A percentile compares a stretch with the other conserved stretches of the same genome.
Conservation (phyloP, 1,284 basidiomycete genomes). For the Boletus semigastroideus region DNA sequence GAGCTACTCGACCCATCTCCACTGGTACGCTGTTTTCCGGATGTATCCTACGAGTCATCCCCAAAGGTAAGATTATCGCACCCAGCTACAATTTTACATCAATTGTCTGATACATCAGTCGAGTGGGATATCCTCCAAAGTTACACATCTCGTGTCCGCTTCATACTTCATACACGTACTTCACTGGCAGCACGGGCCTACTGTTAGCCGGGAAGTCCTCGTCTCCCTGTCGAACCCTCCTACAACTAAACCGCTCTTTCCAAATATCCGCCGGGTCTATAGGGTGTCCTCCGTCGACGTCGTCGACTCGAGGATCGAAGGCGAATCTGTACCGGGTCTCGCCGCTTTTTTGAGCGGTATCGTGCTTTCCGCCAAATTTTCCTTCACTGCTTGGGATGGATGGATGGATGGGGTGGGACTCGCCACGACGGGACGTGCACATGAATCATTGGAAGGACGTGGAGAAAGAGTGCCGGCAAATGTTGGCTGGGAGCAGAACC, state of each 20-base stretch:
- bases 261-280: neutral
- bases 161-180: neutral
- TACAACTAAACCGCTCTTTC: neutral
- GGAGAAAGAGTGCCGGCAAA: no score
- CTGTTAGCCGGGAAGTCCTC: neutral
- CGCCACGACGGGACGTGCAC: no score
- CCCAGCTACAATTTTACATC: neutral
- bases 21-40: constrained; percentile 24
- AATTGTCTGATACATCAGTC: neutral
- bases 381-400: no score
- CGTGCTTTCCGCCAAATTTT: no score
- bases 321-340: no score
- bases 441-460: no score
- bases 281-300: no score
- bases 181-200: neutral
- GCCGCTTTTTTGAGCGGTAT: no score
- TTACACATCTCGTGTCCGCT: neutral
- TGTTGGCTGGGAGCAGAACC: no score
- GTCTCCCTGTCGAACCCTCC: neutral
- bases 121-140: no score
- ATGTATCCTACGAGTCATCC: constrained; percentile 10
- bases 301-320: no score
- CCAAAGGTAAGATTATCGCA: neutral
- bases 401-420: no score
- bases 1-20: constrained; percentile 23